A percentile compares a stretch with the other conserved stretches of the same genome.
phyloP scores from a whole-genome alignment of 495 filamentous ascomycete genomes.

The Hypoxylon perforatum region DNA sequence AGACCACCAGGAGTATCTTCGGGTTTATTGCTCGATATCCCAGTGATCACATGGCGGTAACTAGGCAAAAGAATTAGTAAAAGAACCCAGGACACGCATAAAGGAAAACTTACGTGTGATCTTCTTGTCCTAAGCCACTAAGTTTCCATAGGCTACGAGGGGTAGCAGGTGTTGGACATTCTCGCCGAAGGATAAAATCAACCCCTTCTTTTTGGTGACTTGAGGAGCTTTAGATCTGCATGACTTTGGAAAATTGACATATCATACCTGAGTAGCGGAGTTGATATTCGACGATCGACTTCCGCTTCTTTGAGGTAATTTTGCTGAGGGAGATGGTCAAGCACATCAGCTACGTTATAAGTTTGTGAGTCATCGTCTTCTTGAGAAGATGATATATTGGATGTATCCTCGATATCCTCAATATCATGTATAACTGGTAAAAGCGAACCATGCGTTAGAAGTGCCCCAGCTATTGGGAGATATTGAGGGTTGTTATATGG shows the following conservation, averaged over 20 bases:
- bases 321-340: slow-evolving; percentile 9
- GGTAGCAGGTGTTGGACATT: not conserved
- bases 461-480: slow-evolving; percentile 6
- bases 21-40: not conserved
- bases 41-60: slow-evolving; percentile 19
- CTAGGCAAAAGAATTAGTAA: not conserved
- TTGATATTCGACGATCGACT: not conserved
- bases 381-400: not conserved
- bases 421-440: slow-evolving; percentile 17
- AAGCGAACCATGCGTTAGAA: slow-evolving; percentile 3
- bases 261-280: not conserved
- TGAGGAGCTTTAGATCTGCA: no score
- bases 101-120: not conserved
- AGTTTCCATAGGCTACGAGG: slow-evolving; percentile 9
- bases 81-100: not conserved
- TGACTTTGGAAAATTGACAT: no score
- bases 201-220: slow-evolving; percentile 19
- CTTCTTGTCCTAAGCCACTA: not conserved
- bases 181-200: slow-evolving; percentile 16
- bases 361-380: not conserved
- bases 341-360: slow-evolving; percentile 22
- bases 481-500: slow-evolving; percentile 26
- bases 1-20: slow-evolving; percentile 39
- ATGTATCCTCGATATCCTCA: not conserved
- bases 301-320: not conserved